These are phyloP conservation scores for Hypoxylon sp. DNA, from an alignment of 2,329 filamentous ascomycete genomes.

Conservation along the genomic window DNA sequence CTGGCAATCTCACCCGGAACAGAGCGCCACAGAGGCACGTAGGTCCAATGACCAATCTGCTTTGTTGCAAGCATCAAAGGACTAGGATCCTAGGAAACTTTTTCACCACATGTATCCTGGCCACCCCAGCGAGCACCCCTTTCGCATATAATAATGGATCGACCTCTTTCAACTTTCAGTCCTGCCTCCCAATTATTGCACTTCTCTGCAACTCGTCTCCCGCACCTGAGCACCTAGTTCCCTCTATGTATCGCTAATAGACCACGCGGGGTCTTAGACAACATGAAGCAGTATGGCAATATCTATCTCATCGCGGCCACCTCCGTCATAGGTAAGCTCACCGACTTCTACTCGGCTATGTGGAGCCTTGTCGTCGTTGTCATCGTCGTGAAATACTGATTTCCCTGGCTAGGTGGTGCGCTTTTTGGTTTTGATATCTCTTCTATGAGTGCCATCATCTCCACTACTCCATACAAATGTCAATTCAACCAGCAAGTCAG, in stretches of 20 bases:
- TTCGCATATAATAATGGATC: slow-evolving; percentile 42
- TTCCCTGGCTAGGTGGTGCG: slow-evolving; percentile 52
- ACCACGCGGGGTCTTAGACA: slow-evolving; percentile 46
- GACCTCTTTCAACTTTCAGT: slow-evolving; percentile 23
- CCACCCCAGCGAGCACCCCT: slow-evolving; percentile 21
- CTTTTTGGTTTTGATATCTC: slow-evolving; percentile 62
- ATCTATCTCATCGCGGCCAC: slow-evolving; percentile 60
- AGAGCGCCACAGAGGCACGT: slow-evolving; percentile 28
- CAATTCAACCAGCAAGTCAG: slow-evolving; percentile 57
- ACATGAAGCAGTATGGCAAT: slow-evolving; percentile 55
- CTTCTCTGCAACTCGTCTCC: slow-evolving; percentile 19
- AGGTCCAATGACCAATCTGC: slow-evolving; percentile 41
- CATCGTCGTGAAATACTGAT: slow-evolving; percentile 13
- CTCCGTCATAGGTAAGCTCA: slow-evolving; percentile 57
- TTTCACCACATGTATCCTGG: slow-evolving; percentile 27
- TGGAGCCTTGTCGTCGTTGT: background rate
- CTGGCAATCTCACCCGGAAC: slow-evolving; percentile 38
- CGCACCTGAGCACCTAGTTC: slow-evolving; percentile 15
- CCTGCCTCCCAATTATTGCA: slow-evolving; percentile 20
- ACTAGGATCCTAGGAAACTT: slow-evolving; percentile 25
- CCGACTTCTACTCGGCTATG: background rate
- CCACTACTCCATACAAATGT: slow-evolving; percentile 58
- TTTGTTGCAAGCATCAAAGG: slow-evolving; percentile 42
- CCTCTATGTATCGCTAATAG: slow-evolving; percentile 39
- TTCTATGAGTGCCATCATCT: slow-evolving; percentile 61